Evolutionary conservation across 306 rosid genomes (phyloP).

Genomic region (Fragaria iinumae): DNA sequence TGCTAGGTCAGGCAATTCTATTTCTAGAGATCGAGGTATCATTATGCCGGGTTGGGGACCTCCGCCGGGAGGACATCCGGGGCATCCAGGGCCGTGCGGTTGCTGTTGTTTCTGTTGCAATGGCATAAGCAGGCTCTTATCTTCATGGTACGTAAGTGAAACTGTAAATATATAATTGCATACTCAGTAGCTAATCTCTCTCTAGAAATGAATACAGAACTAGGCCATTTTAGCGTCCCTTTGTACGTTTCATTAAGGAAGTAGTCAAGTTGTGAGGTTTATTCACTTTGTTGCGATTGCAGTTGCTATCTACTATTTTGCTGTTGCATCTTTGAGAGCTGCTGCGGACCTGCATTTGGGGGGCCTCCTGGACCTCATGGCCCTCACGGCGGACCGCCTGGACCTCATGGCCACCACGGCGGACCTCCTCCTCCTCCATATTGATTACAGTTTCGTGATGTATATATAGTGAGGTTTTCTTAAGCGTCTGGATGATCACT

Average conservation of each 20-base stretch:
- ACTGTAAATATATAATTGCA: too few species aligned
- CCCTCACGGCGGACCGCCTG: not conserved
- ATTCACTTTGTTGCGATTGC: not conserved
- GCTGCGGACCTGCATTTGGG: slow-evolving; percentile 52
- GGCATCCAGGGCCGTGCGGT: slow-evolving; percentile 7
- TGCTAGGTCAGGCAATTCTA: too few species aligned
- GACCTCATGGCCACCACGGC: not conserved
- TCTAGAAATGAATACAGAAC: too few species aligned
- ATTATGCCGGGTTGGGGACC: slow-evolving; percentile 8
- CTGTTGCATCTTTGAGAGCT: slow-evolving; percentile 51
- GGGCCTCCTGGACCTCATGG: slow-evolving; percentile 22
- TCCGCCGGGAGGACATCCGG: slow-evolving; percentile 13
- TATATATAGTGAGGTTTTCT: too few species aligned
- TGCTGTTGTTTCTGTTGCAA: not conserved
- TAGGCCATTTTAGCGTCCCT: too few species aligned
- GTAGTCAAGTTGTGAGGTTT: too few species aligned
- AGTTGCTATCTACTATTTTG: slow-evolving; percentile 44
- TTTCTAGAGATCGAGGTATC: not conserved
- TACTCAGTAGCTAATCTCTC: too few species aligned
- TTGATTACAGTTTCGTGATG: too few species aligned
- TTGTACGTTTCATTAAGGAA: too few species aligned
- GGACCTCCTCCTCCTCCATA: too few species aligned
- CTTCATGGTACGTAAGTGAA: not conserved
- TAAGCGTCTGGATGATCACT: too few species aligned
- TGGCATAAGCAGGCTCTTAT: slow-evolving; percentile 2